Evolutionary conservation across 31 red algal genomes (phyloP).

Genomic region (Porphyra umbilicalis): DNA sequence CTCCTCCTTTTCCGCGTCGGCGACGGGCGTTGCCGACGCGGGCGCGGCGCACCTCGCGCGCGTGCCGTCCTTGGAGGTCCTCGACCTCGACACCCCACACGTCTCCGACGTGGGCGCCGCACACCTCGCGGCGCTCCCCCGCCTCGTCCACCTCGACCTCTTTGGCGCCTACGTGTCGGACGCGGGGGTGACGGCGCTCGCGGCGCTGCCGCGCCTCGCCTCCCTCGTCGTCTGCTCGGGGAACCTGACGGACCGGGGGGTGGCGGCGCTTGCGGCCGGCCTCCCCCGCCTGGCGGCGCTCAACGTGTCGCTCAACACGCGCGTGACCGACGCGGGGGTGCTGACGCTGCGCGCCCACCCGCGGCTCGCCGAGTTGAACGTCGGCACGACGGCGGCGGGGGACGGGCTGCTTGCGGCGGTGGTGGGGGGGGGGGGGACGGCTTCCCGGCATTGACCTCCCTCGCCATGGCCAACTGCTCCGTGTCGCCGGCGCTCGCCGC

Average conservation of each 20-base stretch:
- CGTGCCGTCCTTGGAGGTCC: not conserved
- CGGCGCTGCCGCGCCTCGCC: not conserved
- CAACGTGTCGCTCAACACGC: not conserved
- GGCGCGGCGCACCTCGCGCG: not conserved
- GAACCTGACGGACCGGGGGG: not conserved
- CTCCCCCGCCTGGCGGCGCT: not conserved
- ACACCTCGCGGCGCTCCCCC: not conserved
- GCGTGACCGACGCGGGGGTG: not conserved
- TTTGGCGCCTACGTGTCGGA: not conserved
- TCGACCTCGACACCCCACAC: not conserved
- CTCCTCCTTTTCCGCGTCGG: not conserved
- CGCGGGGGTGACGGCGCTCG: not conserved
- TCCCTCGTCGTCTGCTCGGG: not conserved
- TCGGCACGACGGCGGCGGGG: not conserved
- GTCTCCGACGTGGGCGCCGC: not conserved
- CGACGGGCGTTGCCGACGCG: not conserved
- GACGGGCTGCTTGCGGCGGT: not conserved
- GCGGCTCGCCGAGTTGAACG: not conserved
- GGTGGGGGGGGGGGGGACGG: not conserved
- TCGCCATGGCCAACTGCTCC: not conserved
- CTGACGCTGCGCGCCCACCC: not conserved
- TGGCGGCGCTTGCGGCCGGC: not conserved
- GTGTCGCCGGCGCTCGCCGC: not conserved
- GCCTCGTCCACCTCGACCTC: not conserved
- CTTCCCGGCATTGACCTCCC: not conserved